A percentile compares a stretch with the other conserved stretches of the same genome.
These are phyloP conservation scores for Candida maesae DNA, from an alignment of 805 yeast species.

Conservation along the genomic window DNA sequence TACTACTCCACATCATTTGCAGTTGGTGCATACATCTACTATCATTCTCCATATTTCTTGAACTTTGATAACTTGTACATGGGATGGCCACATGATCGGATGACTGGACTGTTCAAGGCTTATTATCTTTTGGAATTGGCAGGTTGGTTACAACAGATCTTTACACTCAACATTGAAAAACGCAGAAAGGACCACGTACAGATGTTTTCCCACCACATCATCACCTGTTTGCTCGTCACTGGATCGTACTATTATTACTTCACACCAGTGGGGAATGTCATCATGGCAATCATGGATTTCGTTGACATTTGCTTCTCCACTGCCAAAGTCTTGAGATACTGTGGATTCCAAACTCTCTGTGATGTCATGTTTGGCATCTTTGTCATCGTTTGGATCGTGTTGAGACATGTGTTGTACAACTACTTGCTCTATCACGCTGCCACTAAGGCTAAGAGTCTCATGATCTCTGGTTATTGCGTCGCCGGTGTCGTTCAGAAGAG, in stretches of 20 bases:
- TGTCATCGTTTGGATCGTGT: slow-evolving; percentile 61
- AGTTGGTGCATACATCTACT: slow-evolving; percentile 56
- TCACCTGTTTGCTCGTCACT: slow-evolving; percentile 61
- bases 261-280: slow-evolving; percentile 73
- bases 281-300: slow-evolving; percentile 76
- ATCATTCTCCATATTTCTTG: slow-evolving; percentile 53
- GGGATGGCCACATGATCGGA: slow-evolving; percentile 71
- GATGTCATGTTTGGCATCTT: slow-evolving; percentile 68
- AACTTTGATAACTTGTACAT: slow-evolving; percentile 55
- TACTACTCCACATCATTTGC: slow-evolving; percentile 55
- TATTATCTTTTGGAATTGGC: slow-evolving; percentile 74
- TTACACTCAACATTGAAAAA: slow-evolving; percentile 73
- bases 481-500: slow-evolving; percentile 32
- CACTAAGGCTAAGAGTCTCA: slow-evolving; percentile 39
- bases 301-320: slow-evolving; percentile 68
- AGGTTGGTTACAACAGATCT: slow-evolving; percentile 76
- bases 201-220: slow-evolving; percentile 86
- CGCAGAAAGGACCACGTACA: slow-evolving; percentile 79
- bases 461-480: slow-evolving; percentile 44
- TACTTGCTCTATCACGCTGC: slow-evolving; percentile 60
- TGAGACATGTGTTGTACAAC: slow-evolving; percentile 73
- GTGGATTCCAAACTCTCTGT: slow-evolving; percentile 56
- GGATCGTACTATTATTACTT: slow-evolving; percentile 75
- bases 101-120: slow-evolving; percentile 50
- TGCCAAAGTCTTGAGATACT: slow-evolving; percentile 77